A percentile compares a stretch with the other conserved stretches of the same genome.
Conservation (phyloP, 768 basidiomycete genomes). For the Rubroboletus satanas region DNA sequence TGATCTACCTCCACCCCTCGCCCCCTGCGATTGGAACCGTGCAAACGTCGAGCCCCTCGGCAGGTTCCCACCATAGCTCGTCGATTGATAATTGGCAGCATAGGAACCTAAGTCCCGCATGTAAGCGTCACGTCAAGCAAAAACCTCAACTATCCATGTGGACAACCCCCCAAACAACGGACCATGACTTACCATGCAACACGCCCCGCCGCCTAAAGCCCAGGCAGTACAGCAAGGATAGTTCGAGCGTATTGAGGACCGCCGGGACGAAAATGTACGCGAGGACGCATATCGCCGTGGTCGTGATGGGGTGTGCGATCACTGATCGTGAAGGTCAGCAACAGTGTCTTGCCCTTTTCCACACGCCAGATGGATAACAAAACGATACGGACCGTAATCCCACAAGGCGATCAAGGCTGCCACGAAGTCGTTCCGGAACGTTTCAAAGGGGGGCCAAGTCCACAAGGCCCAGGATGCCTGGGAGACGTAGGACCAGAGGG, state of each 20-base stretch:
- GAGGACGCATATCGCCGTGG: conserved; percentile 9
- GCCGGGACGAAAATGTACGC: conserved; percentile 6
- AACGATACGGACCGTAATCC: conserved; percentile 15
- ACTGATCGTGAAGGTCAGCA: neutral
- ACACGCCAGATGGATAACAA: too few species aligned
- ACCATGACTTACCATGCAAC: conserved; percentile 6
- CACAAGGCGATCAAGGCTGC: conserved; percentile 7
- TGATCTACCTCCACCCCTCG: neutral
- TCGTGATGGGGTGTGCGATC: conserved; percentile 10
- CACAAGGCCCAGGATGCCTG: conserved; percentile 11
- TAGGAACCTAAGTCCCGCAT: conserved; percentile 8
- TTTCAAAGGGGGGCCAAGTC: conserved; percentile 23
- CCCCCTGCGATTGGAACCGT: conserved; percentile 8
- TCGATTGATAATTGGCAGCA: conserved; percentile 20
- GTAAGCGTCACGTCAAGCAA: neutral
- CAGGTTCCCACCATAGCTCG: conserved; percentile 15
- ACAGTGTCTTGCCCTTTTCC: too few species aligned
- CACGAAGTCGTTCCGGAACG: conserved; percentile 15
- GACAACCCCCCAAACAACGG: neutral
- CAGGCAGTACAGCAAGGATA: neutral
- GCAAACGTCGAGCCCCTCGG: conserved; percentile 9
- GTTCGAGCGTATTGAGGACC: neutral
- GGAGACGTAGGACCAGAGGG: conserved; percentile 7
- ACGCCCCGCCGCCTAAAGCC: neutral
- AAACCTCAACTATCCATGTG: neutral